Percentiles rank a stretch among this genome's conserved stretches.
Conservation (phyloP, 768 basidiomycete species). For the Suillus decipiens region DNA sequence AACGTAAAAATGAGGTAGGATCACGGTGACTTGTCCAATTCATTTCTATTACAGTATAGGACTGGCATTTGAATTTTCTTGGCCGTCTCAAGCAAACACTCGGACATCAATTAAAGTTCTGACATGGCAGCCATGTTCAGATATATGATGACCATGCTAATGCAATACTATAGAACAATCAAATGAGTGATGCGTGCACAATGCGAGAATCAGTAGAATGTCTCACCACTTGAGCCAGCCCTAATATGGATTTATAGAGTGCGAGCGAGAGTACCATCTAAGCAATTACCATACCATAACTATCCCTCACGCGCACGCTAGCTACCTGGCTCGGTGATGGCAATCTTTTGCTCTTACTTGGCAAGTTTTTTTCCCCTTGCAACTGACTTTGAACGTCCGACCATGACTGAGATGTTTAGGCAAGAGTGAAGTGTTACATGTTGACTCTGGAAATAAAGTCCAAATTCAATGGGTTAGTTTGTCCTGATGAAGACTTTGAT, state of each 20-base stretch:
- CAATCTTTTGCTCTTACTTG: no score
- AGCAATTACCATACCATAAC: not conserved
- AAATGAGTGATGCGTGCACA: not conserved
- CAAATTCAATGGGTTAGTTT: no score
- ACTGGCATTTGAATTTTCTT: not conserved
- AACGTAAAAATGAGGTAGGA: not conserved
- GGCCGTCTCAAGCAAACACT: not conserved
- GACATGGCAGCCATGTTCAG: not conserved
- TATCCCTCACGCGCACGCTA: no score
- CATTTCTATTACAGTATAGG: not conserved
- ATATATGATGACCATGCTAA: not conserved
- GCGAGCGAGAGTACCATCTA: no score
- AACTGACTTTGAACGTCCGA: no score
- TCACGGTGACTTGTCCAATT: not conserved
- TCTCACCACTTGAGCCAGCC: not conserved
- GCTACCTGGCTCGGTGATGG: no score
- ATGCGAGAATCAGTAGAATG: not conserved
- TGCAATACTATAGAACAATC: not conserved
- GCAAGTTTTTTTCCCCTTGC: no score
- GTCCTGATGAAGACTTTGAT: not conserved
- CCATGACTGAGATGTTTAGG: no score
- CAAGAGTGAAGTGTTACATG: no score
- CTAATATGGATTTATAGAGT: not conserved
- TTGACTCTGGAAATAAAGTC: no score
- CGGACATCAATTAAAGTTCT: not conserved